These are phyloP conservation scores for Lactarius evosmus DNA, from an alignment of 768 basidiomycete genomes.

Conservation along the genomic window DNA sequence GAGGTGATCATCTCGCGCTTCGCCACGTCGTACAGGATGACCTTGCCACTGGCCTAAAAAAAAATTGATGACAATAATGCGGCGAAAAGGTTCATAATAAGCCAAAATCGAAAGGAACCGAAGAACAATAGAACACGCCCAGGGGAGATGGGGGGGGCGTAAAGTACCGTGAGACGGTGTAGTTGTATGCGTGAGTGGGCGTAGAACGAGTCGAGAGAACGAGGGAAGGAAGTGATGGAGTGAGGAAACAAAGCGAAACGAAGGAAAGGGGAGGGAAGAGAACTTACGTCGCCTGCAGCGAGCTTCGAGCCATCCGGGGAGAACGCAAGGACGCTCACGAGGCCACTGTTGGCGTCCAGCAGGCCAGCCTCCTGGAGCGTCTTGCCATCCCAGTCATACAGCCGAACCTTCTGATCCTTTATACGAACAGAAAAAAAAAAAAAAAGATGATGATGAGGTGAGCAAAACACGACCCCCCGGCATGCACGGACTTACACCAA, in stretches of 20 bases:
- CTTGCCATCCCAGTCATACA: conserved; percentile 72
- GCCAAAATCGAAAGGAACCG: too few species aligned
- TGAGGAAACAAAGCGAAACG: too few species aligned
- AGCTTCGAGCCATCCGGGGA: conserved; percentile 72
- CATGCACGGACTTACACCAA: conserved; percentile 49
- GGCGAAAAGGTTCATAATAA: not conserved
- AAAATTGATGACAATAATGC: not conserved
- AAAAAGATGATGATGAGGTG: not conserved
- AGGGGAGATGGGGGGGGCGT: not conserved
- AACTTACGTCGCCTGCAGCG: conserved; percentile 82
- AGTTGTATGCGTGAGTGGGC: not conserved
- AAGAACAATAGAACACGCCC: too few species aligned
- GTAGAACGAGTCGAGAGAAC: too few species aligned
- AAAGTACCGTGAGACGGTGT: not conserved
- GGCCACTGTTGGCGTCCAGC: conserved; percentile 65
- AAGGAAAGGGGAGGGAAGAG: not conserved
- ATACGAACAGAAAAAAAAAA: not conserved
- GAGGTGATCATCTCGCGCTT: conserved; percentile 68
- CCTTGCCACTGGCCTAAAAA: conserved; percentile 81
- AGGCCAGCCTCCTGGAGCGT: conserved; percentile 52
- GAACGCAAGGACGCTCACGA: conserved; percentile 73
- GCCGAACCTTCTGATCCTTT: conserved; percentile 70
- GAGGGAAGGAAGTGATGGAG: too few species aligned
- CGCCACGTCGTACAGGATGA: conserved; percentile 70
- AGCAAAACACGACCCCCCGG: conserved; percentile 17